These are phyloP conservation scores for Dactylonectria macrodidyma DNA, from an alignment of 2,329 filamentous ascomycete genomes.

Conservation along the genomic window DNA sequence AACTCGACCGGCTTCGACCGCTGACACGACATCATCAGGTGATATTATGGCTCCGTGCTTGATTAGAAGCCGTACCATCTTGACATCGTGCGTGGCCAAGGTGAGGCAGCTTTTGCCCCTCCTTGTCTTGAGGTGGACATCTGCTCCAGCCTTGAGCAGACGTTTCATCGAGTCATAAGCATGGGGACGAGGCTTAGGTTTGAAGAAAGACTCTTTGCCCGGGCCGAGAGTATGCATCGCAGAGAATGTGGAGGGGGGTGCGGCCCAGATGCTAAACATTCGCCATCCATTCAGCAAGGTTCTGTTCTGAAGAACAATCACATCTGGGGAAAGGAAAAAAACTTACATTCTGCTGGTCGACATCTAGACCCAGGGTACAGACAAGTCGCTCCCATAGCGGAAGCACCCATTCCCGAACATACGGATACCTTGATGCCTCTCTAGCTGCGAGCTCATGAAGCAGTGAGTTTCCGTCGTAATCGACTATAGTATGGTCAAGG, in stretches of 20 bases:
- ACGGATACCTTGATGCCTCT: background rate
- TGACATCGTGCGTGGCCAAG: background rate
- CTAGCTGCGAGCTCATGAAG: constrained; percentile 6
- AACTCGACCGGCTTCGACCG: background rate
- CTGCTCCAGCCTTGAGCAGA: constrained; percentile 20
- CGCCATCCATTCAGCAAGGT: background rate
- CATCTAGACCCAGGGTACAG: constrained; percentile 1
- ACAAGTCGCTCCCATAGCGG: constrained; percentile 9
- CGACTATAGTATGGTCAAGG: constrained; percentile 4
- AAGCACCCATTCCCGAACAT: constrained; percentile 1
- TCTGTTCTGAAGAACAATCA: background rate
- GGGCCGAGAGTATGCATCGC: background rate
- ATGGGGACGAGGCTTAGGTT: background rate
- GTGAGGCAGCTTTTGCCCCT: background rate
- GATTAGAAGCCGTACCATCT: background rate
- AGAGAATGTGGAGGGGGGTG: background rate
- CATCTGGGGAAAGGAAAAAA: background rate
- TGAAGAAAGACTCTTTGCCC: background rate
- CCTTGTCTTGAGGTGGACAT: constrained; percentile 1
- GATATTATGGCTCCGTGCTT: constrained; percentile 7
- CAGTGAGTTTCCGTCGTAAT: constrained; percentile 1
- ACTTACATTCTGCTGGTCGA: constrained; percentile 6
- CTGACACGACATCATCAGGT: constrained; percentile 1
- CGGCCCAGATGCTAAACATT: constrained; percentile 2
- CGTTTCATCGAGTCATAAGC: constrained; percentile 13